Percentiles rank a stretch among this genome's conserved stretches.
phyloP scores from a whole-genome alignment of 352 stramenopile genomes.

The Globisporangium mamillatum region DNA sequence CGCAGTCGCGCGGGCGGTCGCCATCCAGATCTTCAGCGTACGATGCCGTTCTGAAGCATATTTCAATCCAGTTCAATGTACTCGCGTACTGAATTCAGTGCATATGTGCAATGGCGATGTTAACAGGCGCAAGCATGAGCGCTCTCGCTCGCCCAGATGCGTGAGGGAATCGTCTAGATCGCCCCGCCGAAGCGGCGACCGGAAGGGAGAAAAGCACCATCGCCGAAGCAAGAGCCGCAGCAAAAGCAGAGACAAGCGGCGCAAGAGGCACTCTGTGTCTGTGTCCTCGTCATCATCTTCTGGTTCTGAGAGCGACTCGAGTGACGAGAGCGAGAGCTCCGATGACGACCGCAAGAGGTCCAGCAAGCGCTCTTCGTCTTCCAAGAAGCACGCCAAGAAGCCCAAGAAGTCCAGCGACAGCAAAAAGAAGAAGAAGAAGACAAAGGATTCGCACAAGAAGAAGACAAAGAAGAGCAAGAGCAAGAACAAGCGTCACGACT shows the following conservation, averaged over 20 bases:
- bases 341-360: constrained; percentile 22
- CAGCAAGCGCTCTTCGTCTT: constrained; percentile 3
- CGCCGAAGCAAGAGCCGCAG: constrained; percentile 1
- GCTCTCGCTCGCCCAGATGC: constrained; percentile 4
- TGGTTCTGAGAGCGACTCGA: constrained; percentile 26
- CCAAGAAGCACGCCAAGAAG: constrained; percentile 32
- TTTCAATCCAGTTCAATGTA: neutral
- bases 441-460: constrained; percentile 34
- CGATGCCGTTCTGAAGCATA: neutral
- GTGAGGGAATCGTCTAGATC: constrained; percentile 11
- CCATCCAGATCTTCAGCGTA: constrained; percentile 21
- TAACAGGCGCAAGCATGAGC: constrained; percentile 24
- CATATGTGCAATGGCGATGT: neutral
- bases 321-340: constrained; percentile 10
- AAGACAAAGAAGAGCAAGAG: constrained; percentile 31
- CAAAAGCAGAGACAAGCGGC: constrained; percentile 7
- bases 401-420: constrained; percentile 22
- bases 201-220: constrained; percentile 4
- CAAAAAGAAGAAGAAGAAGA: constrained; percentile 39
- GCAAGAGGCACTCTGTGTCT: neutral
- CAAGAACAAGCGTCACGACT: constrained; percentile 25
- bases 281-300: constrained; percentile 22
- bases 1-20: constrained; percentile 25
- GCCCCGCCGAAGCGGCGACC: neutral
- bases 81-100: neutral